A percentile compares a stretch with the other conserved stretches of the same genome.
Evolutionary conservation across 164 flowering plant species (phyloP).

Genomic region (Aristolochia fimbriata): DNA sequence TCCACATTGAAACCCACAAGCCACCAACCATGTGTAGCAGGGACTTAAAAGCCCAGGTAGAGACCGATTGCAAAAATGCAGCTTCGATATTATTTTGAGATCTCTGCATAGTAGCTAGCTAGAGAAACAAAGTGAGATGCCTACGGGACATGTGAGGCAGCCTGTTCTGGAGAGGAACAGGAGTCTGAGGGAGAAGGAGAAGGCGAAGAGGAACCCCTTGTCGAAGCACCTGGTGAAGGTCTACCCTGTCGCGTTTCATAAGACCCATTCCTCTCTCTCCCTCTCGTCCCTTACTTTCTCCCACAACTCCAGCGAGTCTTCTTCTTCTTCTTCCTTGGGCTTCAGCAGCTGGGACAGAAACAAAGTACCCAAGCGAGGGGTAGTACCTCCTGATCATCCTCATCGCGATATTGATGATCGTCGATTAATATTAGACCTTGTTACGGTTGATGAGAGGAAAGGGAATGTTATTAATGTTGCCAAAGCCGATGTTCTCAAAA

Average conservation of each 20-base stretch:
- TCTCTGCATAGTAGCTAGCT: too few relatives aligned
- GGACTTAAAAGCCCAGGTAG: too few relatives aligned
- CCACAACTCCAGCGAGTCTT: conserved; percentile 46
- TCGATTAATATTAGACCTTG: too few relatives aligned
- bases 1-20: too few relatives aligned
- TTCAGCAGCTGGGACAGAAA: conserved; percentile 12
- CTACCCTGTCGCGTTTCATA: conserved; percentile 62
- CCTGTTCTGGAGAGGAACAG: conserved; percentile 34
- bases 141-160: conserved; percentile 33
- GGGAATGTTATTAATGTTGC: too few relatives aligned
- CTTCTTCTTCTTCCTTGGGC: conserved; percentile 30
- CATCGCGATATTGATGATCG: neutral
- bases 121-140: too few relatives aligned
- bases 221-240: conserved; percentile 65
- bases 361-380: neutral
- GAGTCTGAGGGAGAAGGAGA: conserved; percentile 30
- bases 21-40: too few relatives aligned
- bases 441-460: too few relatives aligned
- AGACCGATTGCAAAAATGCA: too few relatives aligned
- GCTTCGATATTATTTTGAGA: too few relatives aligned
- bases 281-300: conserved; percentile 47
- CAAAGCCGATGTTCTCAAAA: conserved; percentile 4
- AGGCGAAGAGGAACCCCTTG: conserved; percentile 27
- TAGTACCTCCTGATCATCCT: neutral
- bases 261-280: conserved; percentile 46